Evolutionary conservation across 306 rosid species (phyloP), one percentile per base, ranked within the genome.

Genomic region (Castanospermum australe): DNA sequence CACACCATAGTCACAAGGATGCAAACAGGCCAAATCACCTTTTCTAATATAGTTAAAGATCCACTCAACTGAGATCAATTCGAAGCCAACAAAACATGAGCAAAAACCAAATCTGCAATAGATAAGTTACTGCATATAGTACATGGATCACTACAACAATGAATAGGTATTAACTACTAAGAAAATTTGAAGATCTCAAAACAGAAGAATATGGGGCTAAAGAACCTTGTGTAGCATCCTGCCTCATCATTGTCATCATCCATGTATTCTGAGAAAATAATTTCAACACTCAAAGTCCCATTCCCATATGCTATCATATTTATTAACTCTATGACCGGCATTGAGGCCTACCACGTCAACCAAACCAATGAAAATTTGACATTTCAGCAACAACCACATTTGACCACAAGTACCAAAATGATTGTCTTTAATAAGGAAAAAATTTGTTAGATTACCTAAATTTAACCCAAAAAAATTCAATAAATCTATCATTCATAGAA

Each of bases 11-110:
- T 71, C 11, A n/a, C 55, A 60, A 69, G 51, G 6, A 20, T 30
- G 38, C 24, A 11, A 25, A 4, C 6, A 61, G 63, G 39, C 22
- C 51, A 77, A 60, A 75, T 20, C 52, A 64, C 21, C 17, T 57
- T 33, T n/a, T 3, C 25, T 25, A 48, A 38, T 33, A 57, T 14
- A 48, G 57, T 38, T 47, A 70, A 48, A 48, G 48, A 47, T 41
- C 69, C 11, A 69, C 20, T 45, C 7, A 50, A 13, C 11, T 24
- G 13, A 22, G 52, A 76, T 57, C 20, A 5, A 60, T 36, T 79
- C 61, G 21, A 67, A 67, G 38, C 38, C 51, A 73, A 57, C 54
- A 67, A 67, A 73, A 79, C 57, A 44, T 30, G 30, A 50, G n/a
- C 38, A 15, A 60, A 25, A 28, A 56, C 28, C 51, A 73, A 67